A percentile compares a stretch with the other conserved stretches of the same genome.
phyloP scores from a whole-genome alignment of 352 stramenopile species.

The Pythium dissimile region DNA sequence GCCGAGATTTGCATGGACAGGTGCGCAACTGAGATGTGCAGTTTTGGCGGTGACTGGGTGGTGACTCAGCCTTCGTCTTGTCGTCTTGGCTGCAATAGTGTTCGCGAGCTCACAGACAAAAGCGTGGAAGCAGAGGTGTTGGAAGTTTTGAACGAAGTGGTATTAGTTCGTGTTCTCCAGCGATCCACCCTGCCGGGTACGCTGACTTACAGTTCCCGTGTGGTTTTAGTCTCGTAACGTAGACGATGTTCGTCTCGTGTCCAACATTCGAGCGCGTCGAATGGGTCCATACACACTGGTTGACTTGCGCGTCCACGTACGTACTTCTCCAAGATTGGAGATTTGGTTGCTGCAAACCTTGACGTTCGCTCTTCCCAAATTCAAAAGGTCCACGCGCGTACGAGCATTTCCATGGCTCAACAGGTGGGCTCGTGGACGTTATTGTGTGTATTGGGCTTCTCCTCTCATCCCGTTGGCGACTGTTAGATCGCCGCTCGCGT shows the following conservation, averaged over 20 bases:
- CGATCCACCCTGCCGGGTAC: not conserved
- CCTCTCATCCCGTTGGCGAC: not conserved
- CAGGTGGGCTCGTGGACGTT: constrained; percentile 32
- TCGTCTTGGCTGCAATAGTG: constrained; percentile 27
- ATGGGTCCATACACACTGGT: constrained; percentile 88
- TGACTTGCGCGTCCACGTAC: constrained; percentile 80
- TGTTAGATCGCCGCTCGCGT: constrained; percentile 63
- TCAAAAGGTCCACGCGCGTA: constrained; percentile 59
- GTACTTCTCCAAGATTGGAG: constrained; percentile 14
- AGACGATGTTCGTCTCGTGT: constrained; percentile 74
- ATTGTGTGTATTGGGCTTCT: not conserved
- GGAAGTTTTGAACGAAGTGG: constrained; percentile 70
- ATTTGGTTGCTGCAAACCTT: not conserved
- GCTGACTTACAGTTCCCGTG: not conserved
- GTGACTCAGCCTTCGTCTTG: too few relatives aligned
- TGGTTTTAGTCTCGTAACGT: constrained; percentile 61
- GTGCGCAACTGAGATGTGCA: constrained; percentile 14
- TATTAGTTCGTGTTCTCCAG: constrained; percentile 15
- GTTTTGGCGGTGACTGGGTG: too few relatives aligned
- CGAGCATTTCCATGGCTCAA: constrained; percentile 82
- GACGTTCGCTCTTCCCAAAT: not conserved
- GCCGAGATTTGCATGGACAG: constrained; percentile 80
- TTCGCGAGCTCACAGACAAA: constrained; percentile 83
- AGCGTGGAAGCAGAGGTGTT: constrained; percentile 78
- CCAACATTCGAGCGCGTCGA: constrained; percentile 74